Percentiles rank a stretch among this genome's conserved stretches.
Conservation (phyloP, 1,139 yeast genomes). For the Waltiozyma sp. region DNA sequence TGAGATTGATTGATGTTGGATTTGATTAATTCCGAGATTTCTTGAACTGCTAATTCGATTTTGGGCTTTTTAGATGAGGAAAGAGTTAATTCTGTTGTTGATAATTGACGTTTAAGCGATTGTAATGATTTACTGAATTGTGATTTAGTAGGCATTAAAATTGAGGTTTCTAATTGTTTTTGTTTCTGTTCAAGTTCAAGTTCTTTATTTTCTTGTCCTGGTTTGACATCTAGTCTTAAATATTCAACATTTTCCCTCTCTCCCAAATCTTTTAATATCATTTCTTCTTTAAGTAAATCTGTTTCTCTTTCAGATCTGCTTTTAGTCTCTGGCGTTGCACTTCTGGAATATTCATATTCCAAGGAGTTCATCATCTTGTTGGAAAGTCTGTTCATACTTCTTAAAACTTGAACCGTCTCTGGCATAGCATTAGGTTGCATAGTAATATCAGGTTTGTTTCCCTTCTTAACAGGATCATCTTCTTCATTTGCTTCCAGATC, state of each 20-base stretch:
- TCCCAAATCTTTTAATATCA: slow-evolving; percentile 54
- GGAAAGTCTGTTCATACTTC: slow-evolving; percentile 82
- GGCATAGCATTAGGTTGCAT: slow-evolving; percentile 58
- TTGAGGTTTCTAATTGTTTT: neutral
- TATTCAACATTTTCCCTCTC: slow-evolving; percentile 38
- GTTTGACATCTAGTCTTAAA: slow-evolving; percentile 39
- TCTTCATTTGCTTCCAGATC: slow-evolving; percentile 75
- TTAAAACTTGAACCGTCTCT: slow-evolving; percentile 62
- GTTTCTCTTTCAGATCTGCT: slow-evolving; percentile 23
- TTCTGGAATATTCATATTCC: slow-evolving; percentile 28
- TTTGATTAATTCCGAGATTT: slow-evolving; percentile 40
- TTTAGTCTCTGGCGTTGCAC: slow-evolving; percentile 21
- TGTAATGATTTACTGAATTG: slow-evolving; percentile 14
- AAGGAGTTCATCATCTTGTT: slow-evolving; percentile 65
- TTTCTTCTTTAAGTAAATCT: slow-evolving; percentile 32
- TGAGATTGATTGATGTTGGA: slow-evolving; percentile 44
- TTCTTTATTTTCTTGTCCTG: slow-evolving; percentile 7
- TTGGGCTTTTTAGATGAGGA: slow-evolving; percentile 20
- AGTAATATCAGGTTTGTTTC: slow-evolving; percentile 81
- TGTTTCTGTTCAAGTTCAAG: neutral
- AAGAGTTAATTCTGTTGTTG: slow-evolving; percentile 8
- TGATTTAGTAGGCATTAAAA: slow-evolving; percentile 7
- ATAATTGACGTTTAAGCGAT: slow-evolving; percentile 23
- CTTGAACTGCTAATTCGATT: slow-evolving; percentile 37
- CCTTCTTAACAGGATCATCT: slow-evolving; percentile 67